Evolutionary conservation across 2,329 filamentous ascomycete species (phyloP), one percentile per base, ranked within the genome.

Genomic region (Neofusicoccum parvum): DNA sequence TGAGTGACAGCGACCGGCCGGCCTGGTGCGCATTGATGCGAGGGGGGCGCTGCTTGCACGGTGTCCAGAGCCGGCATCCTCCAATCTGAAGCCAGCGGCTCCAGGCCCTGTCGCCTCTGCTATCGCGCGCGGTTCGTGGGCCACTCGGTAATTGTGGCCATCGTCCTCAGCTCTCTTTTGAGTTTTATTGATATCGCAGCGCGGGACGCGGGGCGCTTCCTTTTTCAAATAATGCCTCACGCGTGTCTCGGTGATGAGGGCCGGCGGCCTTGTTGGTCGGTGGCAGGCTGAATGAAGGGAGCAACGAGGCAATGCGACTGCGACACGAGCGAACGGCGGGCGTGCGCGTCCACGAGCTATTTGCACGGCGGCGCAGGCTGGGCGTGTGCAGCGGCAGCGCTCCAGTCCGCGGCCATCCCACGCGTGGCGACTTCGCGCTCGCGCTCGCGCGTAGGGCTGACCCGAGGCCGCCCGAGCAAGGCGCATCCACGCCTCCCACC

Each of bases 151-250:
- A 60, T 60, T 60, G 56, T 36, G 3, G 2, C 14, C 27, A 7
- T 11, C 37, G 11, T 58, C 14, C 17, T 7, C 34, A 36, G 32
- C 15, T 37, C 17, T 46, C 15, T 59, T 46, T 59, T 46, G 54
- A 34, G 27, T 48, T 36, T 59, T 5, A 46, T 59, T 59, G 54
- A 46, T 15, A 37, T 43, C 17, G 49, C 32, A 7, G 5, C 27
- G 27, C 27, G 27, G 27, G 27, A 32, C 34, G 48, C 14, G 36
- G 14, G 54, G 41, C 43, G 56, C 27, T 36, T 17, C 41, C 32
- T 46, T 46, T 46, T 48, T 39, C 56, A 23, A 36, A 60, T 60
- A 60, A 60, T 60, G 56, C 56, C 56, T 48, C 56, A 60, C n/a
- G 3, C 12, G 17, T 46, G 56, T 60, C 56, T 60, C 56, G 56